phyloP scores from a whole-genome alignment of 1,139 yeast species.

The Yamadazyma buinensis region DNA sequence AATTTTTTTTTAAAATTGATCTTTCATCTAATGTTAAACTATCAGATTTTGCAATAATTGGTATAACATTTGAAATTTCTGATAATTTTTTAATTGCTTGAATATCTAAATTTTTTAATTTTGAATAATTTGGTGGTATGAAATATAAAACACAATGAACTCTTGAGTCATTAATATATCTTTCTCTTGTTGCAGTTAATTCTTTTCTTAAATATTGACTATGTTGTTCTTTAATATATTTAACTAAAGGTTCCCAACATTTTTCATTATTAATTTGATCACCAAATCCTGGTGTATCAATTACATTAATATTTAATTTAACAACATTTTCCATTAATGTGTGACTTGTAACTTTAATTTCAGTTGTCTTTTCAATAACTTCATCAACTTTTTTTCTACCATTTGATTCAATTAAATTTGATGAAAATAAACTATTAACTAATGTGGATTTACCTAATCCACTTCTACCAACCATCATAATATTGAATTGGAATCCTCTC shows the following conservation, averaged over 20 bases:
- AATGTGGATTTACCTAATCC: conserved; percentile 94
- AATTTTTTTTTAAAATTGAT: conserved; percentile 63
- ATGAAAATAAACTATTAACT: conserved; percentile 83
- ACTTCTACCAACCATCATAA: conserved; percentile 92
- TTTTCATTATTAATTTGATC: conserved; percentile 94
- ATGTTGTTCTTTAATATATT: conserved; percentile 95
- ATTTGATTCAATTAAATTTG: conserved; percentile 68
- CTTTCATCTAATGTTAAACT: conserved; percentile 85
- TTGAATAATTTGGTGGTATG: conserved; percentile 81
- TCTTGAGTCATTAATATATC: conserved; percentile 79
- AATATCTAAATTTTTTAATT: conserved; percentile 77
- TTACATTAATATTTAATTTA: conserved; percentile 75
- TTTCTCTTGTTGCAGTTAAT: conserved; percentile 93
- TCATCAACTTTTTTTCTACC: conserved; percentile 68
- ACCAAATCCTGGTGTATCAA: conserved; percentile 98
- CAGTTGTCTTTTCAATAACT: conserved; percentile 85
- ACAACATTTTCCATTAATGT: conserved; percentile 79
- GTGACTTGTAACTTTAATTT: conserved; percentile 73
- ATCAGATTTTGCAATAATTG: conserved; percentile 92
- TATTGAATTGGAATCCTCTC: conserved; percentile 90
- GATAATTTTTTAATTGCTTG: conserved; percentile 79
- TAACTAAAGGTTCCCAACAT: conserved; percentile 96
- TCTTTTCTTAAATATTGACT: conserved; percentile 90
- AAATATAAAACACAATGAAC: conserved; percentile 93
- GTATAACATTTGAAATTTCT: conserved; percentile 92